Base-by-base conservation (phyloP, 305 asterid species). In the Ruellia speciosa region DNA sequence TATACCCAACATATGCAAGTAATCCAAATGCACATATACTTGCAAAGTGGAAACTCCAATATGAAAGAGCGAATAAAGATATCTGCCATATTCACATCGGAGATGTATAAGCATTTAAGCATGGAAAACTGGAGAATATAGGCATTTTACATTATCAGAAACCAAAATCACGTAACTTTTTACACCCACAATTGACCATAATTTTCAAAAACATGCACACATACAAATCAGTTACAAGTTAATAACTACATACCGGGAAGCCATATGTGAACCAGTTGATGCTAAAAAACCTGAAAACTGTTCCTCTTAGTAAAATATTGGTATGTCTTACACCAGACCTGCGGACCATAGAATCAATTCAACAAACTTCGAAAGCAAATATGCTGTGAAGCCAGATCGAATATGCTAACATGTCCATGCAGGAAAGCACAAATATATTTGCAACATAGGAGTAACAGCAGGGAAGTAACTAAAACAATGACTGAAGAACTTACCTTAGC, bases 261-360 rank as follows among this genome's bases (percentile, higher is more conserved):
- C 99, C 99, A 72, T 93, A 93, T 54, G 97, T 86, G 92, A 93
- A 93, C 85, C 94, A 93, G 82, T 93, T 93, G 79, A 93, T 93
- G 47, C 93, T 88, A 75, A 93, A 93, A 72, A 85, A 58, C 74
- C 85, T 86, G 78, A 93, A 93, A 73, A 93, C 83, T 14, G 94
- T 68, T 49, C 83, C 86, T 80, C 95, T 81, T 70, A 93, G 78
- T 59, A 93, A 83, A 58, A 93, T 83, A 66, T 88, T 93, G 73
- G 99, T 86, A 74, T 92, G 99, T 74, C 96, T 78, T 45, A 82
- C 99, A 70, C 97, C 99, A 65, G 99, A 93, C 72, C 99, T 93
- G 86, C 62, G 73, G 59, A 64, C 54, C 72, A 51, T 47, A 50
- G 18, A 62, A 46, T 69, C 10, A 48, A 64, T 43, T 45, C 8